Evolutionary conservation across 2,329 filamentous ascomycete genomes (phyloP), one percentile per base, ranked within the genome.

Genomic region (Penicillium sp.): DNA sequence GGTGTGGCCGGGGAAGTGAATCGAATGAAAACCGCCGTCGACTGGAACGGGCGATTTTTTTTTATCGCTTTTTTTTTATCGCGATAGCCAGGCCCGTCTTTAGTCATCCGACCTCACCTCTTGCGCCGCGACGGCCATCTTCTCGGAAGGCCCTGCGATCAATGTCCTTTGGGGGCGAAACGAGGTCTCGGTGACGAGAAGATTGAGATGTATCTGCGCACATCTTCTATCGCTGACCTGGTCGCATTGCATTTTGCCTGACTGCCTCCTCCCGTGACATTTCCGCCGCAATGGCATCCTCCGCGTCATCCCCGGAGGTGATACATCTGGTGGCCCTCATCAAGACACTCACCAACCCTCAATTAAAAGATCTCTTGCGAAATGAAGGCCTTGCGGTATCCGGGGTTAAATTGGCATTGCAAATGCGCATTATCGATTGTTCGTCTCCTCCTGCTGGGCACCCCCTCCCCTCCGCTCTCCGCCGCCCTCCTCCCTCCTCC

Each of bases 371-470:
- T 46, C 87, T 97, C 59, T 89, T 93, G 67, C 82, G 84, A 57
- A 78, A 83, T 54, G 90, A 96, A 75, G 83, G 85, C 40, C 78
- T 96, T 29, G 82, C 84, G 59, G 88, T 90, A 54, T 89, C 87
- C 23, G 94, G 94, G 17, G 87, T 94, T 65, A 99, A 99, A 78
- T 84, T 85, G 27, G 83, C 89, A 34, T 78, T 97, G 53, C 91
- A 96, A 73, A 76, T 78, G 52, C 87, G 93, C 64, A 89, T 97
- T 55, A 84, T 88, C 57, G 78, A 84, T 52, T 83, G 94, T 97
- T 80, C 74, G 89, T 84, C 49, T 4, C 9, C 9, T n/a, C 55
- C 49, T 46, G 51, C 52, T n/a, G n/a, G n/a, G n/a, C 34, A 39
- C 41, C 50, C 34, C 37, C 40, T 34, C 37, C 33, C 44, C 41